phyloP scores from a whole-genome alignment of 305 asterid genomes.

The Fraxinus sp. region DNA sequence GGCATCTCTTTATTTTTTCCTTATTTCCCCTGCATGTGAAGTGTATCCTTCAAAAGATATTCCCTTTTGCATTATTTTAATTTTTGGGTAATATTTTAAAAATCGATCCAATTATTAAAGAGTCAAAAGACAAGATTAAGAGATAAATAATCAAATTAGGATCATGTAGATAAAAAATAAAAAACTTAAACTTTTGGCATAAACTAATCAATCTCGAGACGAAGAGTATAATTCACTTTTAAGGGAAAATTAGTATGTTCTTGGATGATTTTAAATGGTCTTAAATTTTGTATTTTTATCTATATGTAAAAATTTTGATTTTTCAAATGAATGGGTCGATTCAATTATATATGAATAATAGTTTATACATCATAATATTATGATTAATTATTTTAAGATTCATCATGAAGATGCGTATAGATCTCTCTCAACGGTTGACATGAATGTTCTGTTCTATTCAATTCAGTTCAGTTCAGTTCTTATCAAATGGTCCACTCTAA shows the following conservation, averaged over 20 bases:
- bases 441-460: neutral
- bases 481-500: neutral
- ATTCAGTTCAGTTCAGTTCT: too few relatives aligned
- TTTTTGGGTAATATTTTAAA: neutral
- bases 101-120: neutral
- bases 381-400: neutral
- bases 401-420: neutral
- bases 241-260: neutral
- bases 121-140: too few relatives aligned
- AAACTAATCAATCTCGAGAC: too few relatives aligned
- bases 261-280: neutral
- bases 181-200: neutral
- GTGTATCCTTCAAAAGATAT: conserved; percentile 21
- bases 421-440: neutral
- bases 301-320: neutral
- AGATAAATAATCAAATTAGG: neutral
- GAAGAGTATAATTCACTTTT: neutral
- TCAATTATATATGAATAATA: too few relatives aligned
- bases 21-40: conserved; percentile 21
- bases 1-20: conserved; percentile 13
- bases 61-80: neutral
- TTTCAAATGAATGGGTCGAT: neutral
- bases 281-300: neutral
- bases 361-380: too few relatives aligned
- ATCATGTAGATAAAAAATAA: too few relatives aligned